Evolutionary conservation across 1,284 basidiomycete genomes (phyloP), one percentile per base, ranked within the genome.

Genomic region (Ceratobasidium sp.): DNA sequence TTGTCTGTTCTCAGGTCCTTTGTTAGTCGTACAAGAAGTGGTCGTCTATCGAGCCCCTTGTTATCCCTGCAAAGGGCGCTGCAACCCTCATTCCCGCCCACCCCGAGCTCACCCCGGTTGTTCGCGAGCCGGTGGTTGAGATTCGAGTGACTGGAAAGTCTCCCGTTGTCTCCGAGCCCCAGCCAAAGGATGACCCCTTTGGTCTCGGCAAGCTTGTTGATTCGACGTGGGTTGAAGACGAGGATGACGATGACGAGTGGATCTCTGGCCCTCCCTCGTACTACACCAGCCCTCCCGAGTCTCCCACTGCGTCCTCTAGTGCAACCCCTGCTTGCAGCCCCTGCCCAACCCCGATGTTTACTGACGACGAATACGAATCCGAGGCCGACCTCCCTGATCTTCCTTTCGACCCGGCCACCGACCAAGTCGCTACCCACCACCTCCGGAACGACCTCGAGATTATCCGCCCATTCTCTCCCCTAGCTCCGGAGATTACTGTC

Each of bases 161-260:
- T 22, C 34, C 34, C 39, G 22, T 61, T 22, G 46, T 48, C 46
- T 37, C 14, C 58, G 58, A 41, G 39, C 9, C 34, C 7, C 34
- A 4, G 39, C 34, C 66, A 54, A 48, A 46, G 46, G 41, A 54
- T n/a, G 62, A 56, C 5, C 59, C 65, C 31, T 51, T 69, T 49
- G 51, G 53, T 22, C 51, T 69, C 39, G 65, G 19, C 49, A 69
- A 69, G 51, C 65, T 69, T 34, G 65, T 69, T n/a, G 53, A 69
- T 34, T 39, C 49, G 31, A 53, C 53, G 11, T 56, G 51, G 43
- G 65, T 54, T 51, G 65, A 49, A 24, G 66, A 71, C 9, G 66
- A 71, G n/a, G 66, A 71, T 14, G 66, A 71, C 19, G 66, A 71
- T 34, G 66, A 71, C 66, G 66, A 71, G n/a, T 71, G 66, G 66